These are phyloP conservation scores for Pythium aristosporum DNA, from an alignment of 352 stramenopile genomes.

Conservation along the genomic window DNA sequence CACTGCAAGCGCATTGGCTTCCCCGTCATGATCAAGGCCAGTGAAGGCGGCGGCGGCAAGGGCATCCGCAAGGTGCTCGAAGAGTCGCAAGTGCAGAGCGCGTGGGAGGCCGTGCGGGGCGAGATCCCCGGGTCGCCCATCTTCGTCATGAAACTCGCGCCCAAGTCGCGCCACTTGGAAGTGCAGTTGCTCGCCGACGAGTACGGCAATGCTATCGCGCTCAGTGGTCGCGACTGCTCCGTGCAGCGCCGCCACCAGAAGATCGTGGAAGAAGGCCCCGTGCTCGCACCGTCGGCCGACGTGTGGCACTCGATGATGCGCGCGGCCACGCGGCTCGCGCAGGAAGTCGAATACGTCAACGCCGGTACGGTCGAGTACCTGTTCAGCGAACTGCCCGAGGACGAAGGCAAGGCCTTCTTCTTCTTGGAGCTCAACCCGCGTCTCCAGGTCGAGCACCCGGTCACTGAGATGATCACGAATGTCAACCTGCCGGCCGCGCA, in stretches of 20 bases:
- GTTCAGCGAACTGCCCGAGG: conserved; percentile 93
- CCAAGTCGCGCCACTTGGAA: conserved; percentile 97
- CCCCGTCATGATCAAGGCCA: conserved; percentile 99
- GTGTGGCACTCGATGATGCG: conserved; percentile 99
- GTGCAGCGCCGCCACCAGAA: conserved; percentile 99
- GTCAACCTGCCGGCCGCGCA: conserved; percentile 97
- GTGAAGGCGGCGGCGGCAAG: conserved; percentile 98
- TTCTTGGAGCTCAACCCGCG: conserved; percentile 99
- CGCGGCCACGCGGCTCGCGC: conserved; percentile 95
- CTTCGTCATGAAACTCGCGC: conserved; percentile 99
- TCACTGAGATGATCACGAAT: conserved; percentile 99
- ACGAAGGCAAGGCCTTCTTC: conserved; percentile 95
- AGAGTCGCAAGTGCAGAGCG: conserved; percentile 89
- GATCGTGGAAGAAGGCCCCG: conserved; percentile 99
- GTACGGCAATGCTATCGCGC: conserved; percentile 98
- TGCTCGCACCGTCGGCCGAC: conserved; percentile 91
- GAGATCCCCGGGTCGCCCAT: conserved; percentile 99
- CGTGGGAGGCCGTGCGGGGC: conserved; percentile 96
- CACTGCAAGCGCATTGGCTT: conserved; percentile 96
- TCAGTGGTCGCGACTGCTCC: conserved; percentile 99
- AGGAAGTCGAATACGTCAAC: conserved; percentile 99
- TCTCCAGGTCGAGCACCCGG: conserved; percentile 98
- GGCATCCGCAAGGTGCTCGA: conserved; percentile 96
- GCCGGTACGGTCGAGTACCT: conserved; percentile 99
- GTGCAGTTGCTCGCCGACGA: conserved; percentile 99